Conservation (phyloP, 1,139 yeast genomes). For the Kurtzmaniella quercitrusa region DNA sequence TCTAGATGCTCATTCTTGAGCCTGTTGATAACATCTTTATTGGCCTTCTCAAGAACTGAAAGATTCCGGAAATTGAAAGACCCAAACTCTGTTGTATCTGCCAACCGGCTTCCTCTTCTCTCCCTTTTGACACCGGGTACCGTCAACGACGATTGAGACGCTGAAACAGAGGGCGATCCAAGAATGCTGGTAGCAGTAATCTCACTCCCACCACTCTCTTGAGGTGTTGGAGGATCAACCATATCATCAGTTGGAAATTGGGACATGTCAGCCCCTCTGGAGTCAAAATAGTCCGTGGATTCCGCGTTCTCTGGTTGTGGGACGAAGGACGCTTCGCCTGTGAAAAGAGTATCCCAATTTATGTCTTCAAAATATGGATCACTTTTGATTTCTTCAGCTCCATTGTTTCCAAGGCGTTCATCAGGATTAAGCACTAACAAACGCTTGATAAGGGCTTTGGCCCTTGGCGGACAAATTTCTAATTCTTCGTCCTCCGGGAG, state of each 20-base stretch:
- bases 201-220: constrained; percentile 11
- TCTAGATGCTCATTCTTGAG: constrained; percentile 79
- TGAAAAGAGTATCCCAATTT: constrained; percentile 72
- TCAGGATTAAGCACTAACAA: constrained; percentile 62
- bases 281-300: constrained; percentile 86
- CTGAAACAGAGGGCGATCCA: constrained; percentile 16
- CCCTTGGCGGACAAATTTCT: constrained; percentile 57
- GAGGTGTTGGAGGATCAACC: background rate
- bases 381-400: constrained; percentile 70
- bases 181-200: constrained; percentile 12
- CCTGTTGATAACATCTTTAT: constrained; percentile 85
- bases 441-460: constrained; percentile 66
- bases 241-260: constrained; percentile 52
- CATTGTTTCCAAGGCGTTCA: constrained; percentile 67
- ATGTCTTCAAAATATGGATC: constrained; percentile 76
- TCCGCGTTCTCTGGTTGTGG: constrained; percentile 81
- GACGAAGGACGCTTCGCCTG: constrained; percentile 76
- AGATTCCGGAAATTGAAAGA: constrained; percentile 87
- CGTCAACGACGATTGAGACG: constrained; percentile 5
- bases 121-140: constrained; percentile 34
- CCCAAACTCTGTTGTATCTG: constrained; percentile 85
- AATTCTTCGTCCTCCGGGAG: constrained; percentile 49
- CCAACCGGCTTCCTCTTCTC: constrained; percentile 62
- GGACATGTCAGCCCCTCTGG: constrained; percentile 76
- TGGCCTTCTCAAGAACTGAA: constrained; percentile 87